Evolutionary conservation across 164 flowering plant species (phyloP), one percentile per base, ranked within the genome.

Genomic region (Piper betle): DNA sequence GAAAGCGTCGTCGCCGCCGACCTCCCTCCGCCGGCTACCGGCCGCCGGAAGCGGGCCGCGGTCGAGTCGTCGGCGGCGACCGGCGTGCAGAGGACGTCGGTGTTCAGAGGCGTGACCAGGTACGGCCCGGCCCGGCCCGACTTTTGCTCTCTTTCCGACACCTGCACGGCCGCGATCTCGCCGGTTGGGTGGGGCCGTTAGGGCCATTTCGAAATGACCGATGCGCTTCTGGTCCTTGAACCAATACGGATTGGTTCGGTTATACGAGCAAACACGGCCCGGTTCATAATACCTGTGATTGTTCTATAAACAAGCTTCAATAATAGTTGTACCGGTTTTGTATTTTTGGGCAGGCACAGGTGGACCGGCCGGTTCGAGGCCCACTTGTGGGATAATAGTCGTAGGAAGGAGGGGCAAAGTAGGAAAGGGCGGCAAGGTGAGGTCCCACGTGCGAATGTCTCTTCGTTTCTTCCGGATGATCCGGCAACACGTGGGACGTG

Each of bases 341-440:
- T 37, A 1, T 39, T 19, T 12, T 33, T 38, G 39, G 11, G 57
- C 57, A 62, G 64, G 64, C 64, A 62, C 55, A 62, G 57, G 40
- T 62, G 64, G 64, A 62, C 64, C n/a, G 64, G 64, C 18, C 52
- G 64, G 19, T 62, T 25, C 54, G 64, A 62, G 52, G 64, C 64
- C 11, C 64, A 62, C 53, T 58, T 62, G 7, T 53, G 64, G 64
- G 64, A 62, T 20, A 62, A 53, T 42, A 62, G 57, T 40, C 53
- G 64, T 20, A 52, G 38, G 40, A 62, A 42, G 37, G 64, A 62
- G 20, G 64, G 64, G 3, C 64, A 62, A 18, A 52, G 43, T 42
- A 52, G 64, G 46, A 62, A 62, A 53, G 64, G 64, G 11, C 16
- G 57, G 20, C 64, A 62, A 62, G 64, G 64, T 62, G 41, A 20